A percentile compares a stretch with the other conserved stretches of the same genome.
Evolutionary conservation across 345 rosid genomes (phyloP).

Genomic region (Lepidium didymum): DNA sequence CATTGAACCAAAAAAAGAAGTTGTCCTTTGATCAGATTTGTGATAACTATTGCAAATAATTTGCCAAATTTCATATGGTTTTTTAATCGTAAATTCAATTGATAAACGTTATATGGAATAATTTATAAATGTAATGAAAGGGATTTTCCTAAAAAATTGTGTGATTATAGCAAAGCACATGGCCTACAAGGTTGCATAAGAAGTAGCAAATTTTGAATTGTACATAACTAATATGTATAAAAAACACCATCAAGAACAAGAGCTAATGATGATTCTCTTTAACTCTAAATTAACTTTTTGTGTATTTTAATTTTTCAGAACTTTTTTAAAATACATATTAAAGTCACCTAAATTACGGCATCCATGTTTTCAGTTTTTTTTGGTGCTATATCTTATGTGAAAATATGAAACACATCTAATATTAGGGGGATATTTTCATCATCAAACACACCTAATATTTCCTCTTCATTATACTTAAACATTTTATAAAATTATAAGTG

Average conservation of each 20-base stretch:
- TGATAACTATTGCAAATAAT: too few species aligned
- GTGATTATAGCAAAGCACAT: conserved; percentile 19
- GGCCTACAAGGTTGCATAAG: background rate
- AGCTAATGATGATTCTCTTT: conserved; percentile 12
- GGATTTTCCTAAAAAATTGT: background rate
- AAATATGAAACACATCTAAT: background rate
- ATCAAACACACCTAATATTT: too few species aligned
- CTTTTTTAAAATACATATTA: background rate
- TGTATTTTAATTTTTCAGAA: background rate
- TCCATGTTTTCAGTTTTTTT: background rate
- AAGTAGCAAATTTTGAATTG: background rate
- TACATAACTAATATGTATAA: background rate
- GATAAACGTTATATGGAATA: background rate
- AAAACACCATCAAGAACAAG: background rate
- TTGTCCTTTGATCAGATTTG: background rate
- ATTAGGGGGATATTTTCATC: background rate
- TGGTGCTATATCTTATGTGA: background rate
- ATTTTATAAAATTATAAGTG: too few species aligned
- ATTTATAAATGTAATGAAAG: background rate
- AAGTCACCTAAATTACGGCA: background rate
- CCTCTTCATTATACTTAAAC: too few species aligned
- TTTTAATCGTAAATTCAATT: too few species aligned
- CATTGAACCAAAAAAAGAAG: too few species aligned
- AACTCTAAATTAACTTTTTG: background rate
- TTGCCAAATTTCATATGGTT: too few species aligned